Conservation (phyloP, 2,329 filamentous ascomycete genomes). For the Cytospora schulzeri region DNA sequence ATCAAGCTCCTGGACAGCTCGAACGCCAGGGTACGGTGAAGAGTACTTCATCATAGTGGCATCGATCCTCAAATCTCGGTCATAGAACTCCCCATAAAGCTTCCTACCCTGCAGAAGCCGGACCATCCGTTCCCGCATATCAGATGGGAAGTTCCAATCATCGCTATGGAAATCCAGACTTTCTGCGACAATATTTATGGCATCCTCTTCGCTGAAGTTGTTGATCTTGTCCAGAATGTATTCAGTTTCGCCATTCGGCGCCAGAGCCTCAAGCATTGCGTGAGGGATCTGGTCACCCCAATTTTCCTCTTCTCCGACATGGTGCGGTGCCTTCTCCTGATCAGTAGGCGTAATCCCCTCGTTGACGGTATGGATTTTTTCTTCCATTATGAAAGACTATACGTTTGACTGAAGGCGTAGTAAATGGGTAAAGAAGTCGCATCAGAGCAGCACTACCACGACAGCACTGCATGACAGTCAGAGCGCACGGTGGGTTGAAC, state of each 20-base stretch:
- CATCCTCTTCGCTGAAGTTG: constrained; percentile 46
- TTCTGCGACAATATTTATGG: constrained; percentile 43
- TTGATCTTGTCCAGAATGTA: constrained; percentile 47
- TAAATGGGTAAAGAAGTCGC: not conserved
- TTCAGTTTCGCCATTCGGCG: constrained; percentile 46
- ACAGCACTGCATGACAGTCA: too few relatives aligned
- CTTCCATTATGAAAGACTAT: constrained; percentile 3
- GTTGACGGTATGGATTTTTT: constrained; percentile 11
- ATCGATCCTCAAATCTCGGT: constrained; percentile 44
- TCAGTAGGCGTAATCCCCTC: constrained; percentile 29
- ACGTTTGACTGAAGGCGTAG: not conserved
- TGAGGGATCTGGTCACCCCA: constrained; percentile 43
- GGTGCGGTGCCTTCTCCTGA: constrained; percentile 35
- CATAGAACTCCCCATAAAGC: constrained; percentile 44
- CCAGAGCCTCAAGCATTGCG: constrained; percentile 43
- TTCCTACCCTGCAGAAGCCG: constrained; percentile 43
- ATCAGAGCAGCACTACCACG: not conserved
- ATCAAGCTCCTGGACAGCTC: constrained; percentile 42
- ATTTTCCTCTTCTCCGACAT: constrained; percentile 24
- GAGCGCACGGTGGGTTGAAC: not conserved
- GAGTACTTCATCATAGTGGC: constrained; percentile 44
- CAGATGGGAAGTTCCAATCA: constrained; percentile 48
- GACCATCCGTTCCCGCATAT: constrained; percentile 46
- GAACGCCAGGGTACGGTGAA: constrained; percentile 46
- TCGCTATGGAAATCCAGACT: constrained; percentile 43